These are phyloP conservation scores for Claviceps africana DNA, from an alignment of 2,329 filamentous ascomycete genomes.

Conservation along the genomic window DNA sequence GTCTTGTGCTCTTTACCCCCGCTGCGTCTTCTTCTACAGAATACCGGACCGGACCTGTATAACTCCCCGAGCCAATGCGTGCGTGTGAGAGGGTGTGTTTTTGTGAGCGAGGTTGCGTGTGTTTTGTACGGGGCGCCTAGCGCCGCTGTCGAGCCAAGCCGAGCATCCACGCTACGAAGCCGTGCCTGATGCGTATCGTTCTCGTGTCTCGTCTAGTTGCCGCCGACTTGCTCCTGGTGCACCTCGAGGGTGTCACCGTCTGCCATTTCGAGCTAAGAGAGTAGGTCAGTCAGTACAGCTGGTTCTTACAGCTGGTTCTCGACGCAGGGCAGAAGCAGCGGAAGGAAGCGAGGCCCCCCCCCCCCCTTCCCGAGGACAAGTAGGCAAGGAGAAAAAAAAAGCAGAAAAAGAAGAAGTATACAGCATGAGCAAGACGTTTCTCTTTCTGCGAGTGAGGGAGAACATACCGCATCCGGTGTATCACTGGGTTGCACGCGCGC, in stretches of 20 bases:
- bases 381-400: neutral
- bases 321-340: neutral
- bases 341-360: too few relatives aligned
- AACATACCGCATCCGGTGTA: constrained; percentile 75
- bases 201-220: constrained; percentile 9
- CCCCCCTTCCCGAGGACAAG: too few relatives aligned
- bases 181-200: neutral
- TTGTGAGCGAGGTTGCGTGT: neutral
- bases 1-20: neutral
- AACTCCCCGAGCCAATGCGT: neutral
- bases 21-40: neutral
- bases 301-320: neutral
- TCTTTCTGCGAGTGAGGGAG: constrained; percentile 11
- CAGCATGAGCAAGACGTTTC: neutral
- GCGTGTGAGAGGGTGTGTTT: neutral
- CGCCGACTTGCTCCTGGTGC: constrained; percentile 92
- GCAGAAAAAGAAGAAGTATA: neutral
- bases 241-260: constrained; percentile 95
- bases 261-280: constrained; percentile 73
- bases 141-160: constrained; percentile 2
- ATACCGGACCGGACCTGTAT: neutral
- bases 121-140: constrained; percentile 1
- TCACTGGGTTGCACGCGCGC: constrained; percentile 78
- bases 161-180: constrained; percentile 2
- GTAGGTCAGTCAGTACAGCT: neutral